Base-by-base conservation (phyloP, 805 yeast genomes). In the Pichia cabralensis region DNA sequence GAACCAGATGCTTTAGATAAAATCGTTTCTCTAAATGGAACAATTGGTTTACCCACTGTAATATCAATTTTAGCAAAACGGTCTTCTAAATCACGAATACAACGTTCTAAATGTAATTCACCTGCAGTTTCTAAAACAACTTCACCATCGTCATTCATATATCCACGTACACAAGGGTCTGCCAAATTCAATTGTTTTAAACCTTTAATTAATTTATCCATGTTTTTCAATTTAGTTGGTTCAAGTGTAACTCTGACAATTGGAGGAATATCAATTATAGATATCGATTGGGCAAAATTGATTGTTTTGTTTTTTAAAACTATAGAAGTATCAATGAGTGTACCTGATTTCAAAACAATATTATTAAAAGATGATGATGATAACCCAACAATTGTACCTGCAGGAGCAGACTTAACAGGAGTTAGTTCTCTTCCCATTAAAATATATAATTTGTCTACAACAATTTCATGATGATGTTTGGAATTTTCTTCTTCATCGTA, bases 161-260 rank as follows among this genome's bases (percentile, higher is more conserved):
- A 80, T 37, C 88, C 80, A 47, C 84, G 85, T 15, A 88, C 94
- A 48, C 95, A 89, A 1, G 99, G 96, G 57, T 92, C 99, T 1
- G 96, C 89, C 45, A 77, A 79, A 35, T 88, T 76, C 26, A 92
- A 64, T 38, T 84, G 60, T 44, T 75, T 76, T 39, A 92, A 64
- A 0, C 98, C 99, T 20, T 67, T 65, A 33, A 77, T 94, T 28
- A 92, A 63, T 46, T 71, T 72, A 30, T 71, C 76, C 67, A 86
- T 71, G 46, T 85, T 77, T 31, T 79, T 68, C 8, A 95, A 95
- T 47, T 85, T 81, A 5, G 72, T 79, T 1, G 99, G 96, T 53
- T 92, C 99, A n/a, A 92, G 64, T 0, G 98, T 96, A 22, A 92
- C 95, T 44, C 86, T 75, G 46, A 92, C 84, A 52, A 92, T 89